phyloP scores from a whole-genome alignment of 1,284 basidiomycete genomes.

The Mycena sp. region DNA sequence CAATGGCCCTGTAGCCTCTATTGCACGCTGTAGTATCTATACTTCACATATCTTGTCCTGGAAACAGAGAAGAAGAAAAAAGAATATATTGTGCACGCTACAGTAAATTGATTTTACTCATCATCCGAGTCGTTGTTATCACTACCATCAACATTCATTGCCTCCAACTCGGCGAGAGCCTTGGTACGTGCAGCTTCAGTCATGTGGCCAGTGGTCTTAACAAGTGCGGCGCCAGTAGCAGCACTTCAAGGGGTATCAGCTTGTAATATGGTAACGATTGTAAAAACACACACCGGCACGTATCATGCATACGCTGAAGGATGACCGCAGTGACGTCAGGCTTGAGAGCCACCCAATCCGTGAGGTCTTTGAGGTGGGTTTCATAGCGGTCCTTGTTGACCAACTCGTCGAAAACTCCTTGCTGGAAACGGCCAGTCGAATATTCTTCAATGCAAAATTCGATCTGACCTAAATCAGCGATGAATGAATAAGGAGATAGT shows the following conservation, averaged over 20 bases:
- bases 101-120: neutral
- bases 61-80: neutral
- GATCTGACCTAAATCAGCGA: too few species aligned
- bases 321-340: too few species aligned
- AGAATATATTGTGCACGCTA: neutral
- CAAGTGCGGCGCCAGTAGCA: neutral
- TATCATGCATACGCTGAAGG: too few species aligned
- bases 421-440: too few species aligned
- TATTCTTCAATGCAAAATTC: too few species aligned
- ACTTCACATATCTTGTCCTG: too few species aligned
- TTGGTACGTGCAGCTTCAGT: neutral
- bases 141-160: neutral
- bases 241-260: neutral
- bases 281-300: neutral
- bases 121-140: neutral
- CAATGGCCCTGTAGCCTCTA: slow-evolving; percentile 1
- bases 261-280: too few species aligned
- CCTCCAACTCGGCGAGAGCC: neutral
- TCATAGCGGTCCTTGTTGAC: too few species aligned
- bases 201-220: neutral
- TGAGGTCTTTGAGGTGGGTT: too few species aligned
- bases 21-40: neutral
- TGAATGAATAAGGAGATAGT: too few species aligned
- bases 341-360: too few species aligned
- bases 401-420: too few species aligned